A percentile compares a stretch with the other conserved stretches of the same genome.
Conservation (phyloP, 768 basidiomycete genomes). For the Leccinum boreale region DNA sequence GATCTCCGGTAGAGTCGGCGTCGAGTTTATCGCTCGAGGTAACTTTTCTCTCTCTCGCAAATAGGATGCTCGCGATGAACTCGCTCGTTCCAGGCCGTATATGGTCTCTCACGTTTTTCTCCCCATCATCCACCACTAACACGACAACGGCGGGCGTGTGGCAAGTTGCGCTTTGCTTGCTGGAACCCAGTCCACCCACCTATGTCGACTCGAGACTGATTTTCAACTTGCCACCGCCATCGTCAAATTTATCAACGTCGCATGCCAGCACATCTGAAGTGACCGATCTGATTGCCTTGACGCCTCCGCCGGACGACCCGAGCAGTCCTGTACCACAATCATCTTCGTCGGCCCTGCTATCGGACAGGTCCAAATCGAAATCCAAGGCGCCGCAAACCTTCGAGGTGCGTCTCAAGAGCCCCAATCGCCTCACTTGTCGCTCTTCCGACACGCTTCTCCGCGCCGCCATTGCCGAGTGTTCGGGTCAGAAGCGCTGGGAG, state of each 20-base stretch:
- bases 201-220: slow-evolving; percentile 52
- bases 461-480: slow-evolving; percentile 4
- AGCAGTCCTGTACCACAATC: neutral
- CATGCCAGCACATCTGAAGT: neutral
- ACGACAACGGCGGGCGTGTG: slow-evolving; percentile 16
- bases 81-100: slow-evolving; percentile 18
- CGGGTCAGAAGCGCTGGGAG: neutral
- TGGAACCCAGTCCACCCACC: slow-evolving; percentile 57
- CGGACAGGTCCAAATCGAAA: slow-evolving; percentile 2
- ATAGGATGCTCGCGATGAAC: neutral
- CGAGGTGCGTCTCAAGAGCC: slow-evolving; percentile 31
- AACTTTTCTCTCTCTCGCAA: neutral
- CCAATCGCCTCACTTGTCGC: slow-evolving; percentile 22
- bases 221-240: slow-evolving; percentile 34
- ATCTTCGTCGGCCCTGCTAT: neutral
- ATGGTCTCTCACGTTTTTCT: slow-evolving; percentile 27
- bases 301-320: neutral
- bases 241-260: neutral
- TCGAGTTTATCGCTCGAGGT: slow-evolving; percentile 69
- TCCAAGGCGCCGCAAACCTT: slow-evolving; percentile 6
- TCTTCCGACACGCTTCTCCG: slow-evolving; percentile 5
- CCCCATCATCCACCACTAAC: slow-evolving; percentile 4
- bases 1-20: slow-evolving; percentile 46
- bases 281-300: slow-evolving; percentile 10
- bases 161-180: slow-evolving; percentile 49